Evolutionary conservation across 495 filamentous ascomycete species (phyloP), one percentile per base, ranked within the genome.

Genomic region (Chaetomium cochliodes): DNA sequence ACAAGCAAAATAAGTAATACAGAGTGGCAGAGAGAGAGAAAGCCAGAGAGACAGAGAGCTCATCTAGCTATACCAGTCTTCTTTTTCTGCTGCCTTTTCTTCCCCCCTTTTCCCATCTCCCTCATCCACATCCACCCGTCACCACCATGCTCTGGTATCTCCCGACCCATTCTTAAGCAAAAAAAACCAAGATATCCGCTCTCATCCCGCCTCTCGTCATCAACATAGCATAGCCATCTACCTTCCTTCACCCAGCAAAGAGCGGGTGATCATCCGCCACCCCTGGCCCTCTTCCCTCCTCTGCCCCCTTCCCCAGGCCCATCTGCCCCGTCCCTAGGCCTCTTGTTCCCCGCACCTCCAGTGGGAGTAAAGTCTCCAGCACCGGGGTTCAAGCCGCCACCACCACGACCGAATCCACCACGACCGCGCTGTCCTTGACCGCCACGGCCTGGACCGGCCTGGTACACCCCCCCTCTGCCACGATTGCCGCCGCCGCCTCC

Each of bases 351-450:
- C 3, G 70, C 65, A 25, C 51, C 63, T 16, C 54, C 65, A 37
- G 26, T 53, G 5, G 72, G 72, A 18, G 41, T 70, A 25, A 74
- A 74, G 37, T 74, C 72, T 1, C 72, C 72, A 16, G 72, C 72
- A 64, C 57, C 23, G 3, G 72, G 72, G 39, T 74, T 74, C 64
- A 74, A 20, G 4, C 67, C 67, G 6, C 57, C 66, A 22, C 55
- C 41, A 44, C 13, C 63, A 16, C 65, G 59, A 23, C 55, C 63
- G 37, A 73, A 71, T 1, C 70, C 70, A 41, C 72, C 72, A 0
- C 72, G 67, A 3, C 72, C 72, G 49, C 72, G 65, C 6, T 42
- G 68, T 25, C 72, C 72, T 41, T 67, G 68, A 58, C 72, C 66
- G 7, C 69, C 71, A 6, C 72, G 66, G 20, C 65, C 63, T 6